Percentiles rank a stretch among this genome's conserved stretches.
Conservation (phyloP, 2,329 filamentous ascomycete species). For the Fusarium guadeloupense region DNA sequence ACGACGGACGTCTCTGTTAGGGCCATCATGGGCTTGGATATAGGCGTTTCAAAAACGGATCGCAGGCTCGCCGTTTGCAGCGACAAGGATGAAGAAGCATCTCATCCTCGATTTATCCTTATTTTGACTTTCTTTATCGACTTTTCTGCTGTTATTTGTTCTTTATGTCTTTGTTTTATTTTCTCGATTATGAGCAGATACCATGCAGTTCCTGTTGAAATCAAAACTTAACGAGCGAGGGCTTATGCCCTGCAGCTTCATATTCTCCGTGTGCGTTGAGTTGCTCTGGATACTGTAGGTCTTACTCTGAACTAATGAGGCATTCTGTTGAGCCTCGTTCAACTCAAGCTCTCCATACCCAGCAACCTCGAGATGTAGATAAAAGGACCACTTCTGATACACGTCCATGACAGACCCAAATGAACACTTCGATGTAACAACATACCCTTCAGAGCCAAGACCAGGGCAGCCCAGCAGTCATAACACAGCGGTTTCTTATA, state of each 20-base stretch:
- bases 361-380: too few relatives aligned
- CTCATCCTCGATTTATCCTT: slow-evolving; percentile 9
- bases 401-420: too few relatives aligned
- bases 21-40: slow-evolving; percentile 5
- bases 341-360: too few relatives aligned
- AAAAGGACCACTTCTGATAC: too few relatives aligned
- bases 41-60: slow-evolving; percentile 16
- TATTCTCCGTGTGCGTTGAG: too few relatives aligned
- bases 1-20: background rate
- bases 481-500: too few relatives aligned
- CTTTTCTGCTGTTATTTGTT: background rate
- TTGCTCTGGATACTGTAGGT: too few relatives aligned
- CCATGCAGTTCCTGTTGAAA: slow-evolving; percentile 10
- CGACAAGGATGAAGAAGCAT: slow-evolving; percentile 1
- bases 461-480: too few relatives aligned
- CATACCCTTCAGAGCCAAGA: too few relatives aligned
- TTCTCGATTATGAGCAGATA: slow-evolving; percentile 26
- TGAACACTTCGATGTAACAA: too few relatives aligned
- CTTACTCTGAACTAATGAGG: too few relatives aligned
- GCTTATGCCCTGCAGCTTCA: background rate
- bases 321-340: too few relatives aligned
- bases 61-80: slow-evolving; percentile 30
- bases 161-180: background rate
- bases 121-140: background rate
- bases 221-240: slow-evolving; percentile 7